Evolutionary conservation across 1,139 yeast species (phyloP), one percentile per base, ranked within the genome.

Genomic region (Blastobotrys serpentis): DNA sequence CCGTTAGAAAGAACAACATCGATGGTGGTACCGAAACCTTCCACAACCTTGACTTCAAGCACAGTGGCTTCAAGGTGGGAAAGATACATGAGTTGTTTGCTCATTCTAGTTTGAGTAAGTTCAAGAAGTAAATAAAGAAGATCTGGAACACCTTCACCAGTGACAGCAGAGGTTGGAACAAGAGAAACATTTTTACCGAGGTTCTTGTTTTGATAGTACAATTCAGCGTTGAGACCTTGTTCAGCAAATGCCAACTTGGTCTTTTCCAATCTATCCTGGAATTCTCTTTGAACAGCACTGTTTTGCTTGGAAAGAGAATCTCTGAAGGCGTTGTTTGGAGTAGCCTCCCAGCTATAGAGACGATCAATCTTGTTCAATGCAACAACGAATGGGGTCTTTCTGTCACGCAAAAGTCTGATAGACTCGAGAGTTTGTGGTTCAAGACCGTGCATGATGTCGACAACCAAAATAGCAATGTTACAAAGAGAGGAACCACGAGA

Each of bases 71-170:
- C 98, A 52, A 92, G 83, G 66, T 84, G 81, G 33, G 97, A 84
- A 60, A 94, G 76, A 76, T 94, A 94, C 94, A 88, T 92, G 74
- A 94, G 84, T 76, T 92, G 97, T 71, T 90, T 90, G 53, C 96
- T 86, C 99, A 94, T 94, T 76, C 98, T 85, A 82, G 88, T 86
- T 73, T 94, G 98, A 19, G 98, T 92, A 64, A 94, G 79, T 70
- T 92, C 98, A 61, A 94, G 79, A 66, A 94, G 77, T 69, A 94
- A 79, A 92, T 96, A 90, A 66, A 94, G 81, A 73, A 94, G 78
- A 80, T 94, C 99, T 43, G 99, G 98, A 60, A 94, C 94, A 84
- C 99, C 99, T 73, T 94, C 99, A 70, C 98, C 99, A 23, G 98
- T 90, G 43, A 90, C 95, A 51, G 99, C 98, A 53, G 98, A 90